Base-by-base conservation (phyloP, 2,329 filamentous ascomycete genomes). In the Cyphellophora europaea region DNA sequence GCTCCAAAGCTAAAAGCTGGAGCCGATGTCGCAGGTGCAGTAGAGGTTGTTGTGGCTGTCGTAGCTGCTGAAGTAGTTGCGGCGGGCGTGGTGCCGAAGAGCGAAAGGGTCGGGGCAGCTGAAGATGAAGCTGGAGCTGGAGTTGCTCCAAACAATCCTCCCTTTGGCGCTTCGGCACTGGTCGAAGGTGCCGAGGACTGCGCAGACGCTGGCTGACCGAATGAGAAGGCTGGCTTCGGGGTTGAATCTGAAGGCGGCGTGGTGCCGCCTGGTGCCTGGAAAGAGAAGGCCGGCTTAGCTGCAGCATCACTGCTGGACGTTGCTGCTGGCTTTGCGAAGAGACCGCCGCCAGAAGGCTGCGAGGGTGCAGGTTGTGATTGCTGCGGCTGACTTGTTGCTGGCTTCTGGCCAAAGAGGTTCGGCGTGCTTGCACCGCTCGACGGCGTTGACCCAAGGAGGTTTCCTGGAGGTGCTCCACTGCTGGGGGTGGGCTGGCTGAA, bases 71-170 rank as follows among this genome's bases (percentile, higher is more conserved):
- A n/a, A n/a, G n/a, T n/a, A n/a, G n/a, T n/a, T n/a, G n/a, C n/a
- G n/a, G n/a, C n/a, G n/a, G n/a, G n/a, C n/a, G n/a, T n/a, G n/a
- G n/a, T n/a, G n/a, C n/a, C n/a, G n/a, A n/a, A n/a, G n/a, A n/a
- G n/a, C n/a, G n/a, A n/a, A n/a, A n/a, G n/a, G n/a, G n/a, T n/a
- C n/a, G n/a, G n/a, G n/a, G n/a, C n/a, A n/a, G n/a, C n/a, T n/a
- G n/a, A n/a, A n/a, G n/a, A n/a, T n/a, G n/a, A 8, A n/a, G 59
- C 36, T 11, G 53, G 37, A 19, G 50, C 43, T 23, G 52, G 42
- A n/a, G 53, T 44, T 30, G 59, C 44, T n/a, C 59, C 39, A 18
- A 63, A 44, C 11, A 33, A 33, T 25, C 8, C n/a, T n/a, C n/a
- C 8, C n/a, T 25, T 25, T 8, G 21, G 34, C 25, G 30, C 28